Conservation (phyloP, 2,329 filamentous ascomycete genomes). For the Neopestalotiopsis rosae region DNA sequence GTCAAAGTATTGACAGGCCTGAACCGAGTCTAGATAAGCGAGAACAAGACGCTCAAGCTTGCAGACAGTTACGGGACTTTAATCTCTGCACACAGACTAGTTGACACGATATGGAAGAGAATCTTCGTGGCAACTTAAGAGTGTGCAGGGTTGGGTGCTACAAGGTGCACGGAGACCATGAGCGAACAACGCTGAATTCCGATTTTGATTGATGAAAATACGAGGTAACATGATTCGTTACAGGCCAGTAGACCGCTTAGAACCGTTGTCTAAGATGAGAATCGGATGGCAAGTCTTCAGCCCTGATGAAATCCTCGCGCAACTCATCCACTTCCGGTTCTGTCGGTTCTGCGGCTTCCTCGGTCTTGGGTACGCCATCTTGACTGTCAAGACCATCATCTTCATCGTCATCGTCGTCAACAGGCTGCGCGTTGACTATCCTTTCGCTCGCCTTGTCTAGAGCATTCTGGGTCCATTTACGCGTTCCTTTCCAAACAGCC, state of each 20-base stretch:
- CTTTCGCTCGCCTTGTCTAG: slow-evolving; percentile 79
- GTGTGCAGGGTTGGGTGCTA: slow-evolving; percentile 66
- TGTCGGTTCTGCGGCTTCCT: slow-evolving; percentile 11
- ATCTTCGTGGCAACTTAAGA: slow-evolving; percentile 93
- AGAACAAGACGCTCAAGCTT: slow-evolving; percentile 58
- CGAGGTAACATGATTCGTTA: neutral
- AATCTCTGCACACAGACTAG: slow-evolving; percentile 96
- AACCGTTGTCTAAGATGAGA: neutral
- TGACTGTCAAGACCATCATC: slow-evolving; percentile 31
- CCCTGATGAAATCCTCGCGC: neutral
- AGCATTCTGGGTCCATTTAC: slow-evolving; percentile 72
- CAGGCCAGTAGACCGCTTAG: neutral
- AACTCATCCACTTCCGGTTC: neutral
- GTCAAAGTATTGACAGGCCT: slow-evolving; percentile 38
- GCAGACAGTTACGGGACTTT: slow-evolving; percentile 51
- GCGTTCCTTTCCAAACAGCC: slow-evolving; percentile 83
- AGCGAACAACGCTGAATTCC: neutral
- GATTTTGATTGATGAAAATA: neutral
- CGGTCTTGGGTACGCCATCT: neutral
- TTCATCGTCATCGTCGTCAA: slow-evolving; percentile 55
- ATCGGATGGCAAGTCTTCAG: neutral
- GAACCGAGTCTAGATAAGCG: slow-evolving; percentile 40
- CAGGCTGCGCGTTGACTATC: slow-evolving; percentile 80
- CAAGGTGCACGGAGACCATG: slow-evolving; percentile 20
- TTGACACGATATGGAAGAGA: slow-evolving; percentile 83